Evolutionary conservation across 176 grass and related monocot species (phyloP).

Genomic region (Avena atlantica): DNA sequence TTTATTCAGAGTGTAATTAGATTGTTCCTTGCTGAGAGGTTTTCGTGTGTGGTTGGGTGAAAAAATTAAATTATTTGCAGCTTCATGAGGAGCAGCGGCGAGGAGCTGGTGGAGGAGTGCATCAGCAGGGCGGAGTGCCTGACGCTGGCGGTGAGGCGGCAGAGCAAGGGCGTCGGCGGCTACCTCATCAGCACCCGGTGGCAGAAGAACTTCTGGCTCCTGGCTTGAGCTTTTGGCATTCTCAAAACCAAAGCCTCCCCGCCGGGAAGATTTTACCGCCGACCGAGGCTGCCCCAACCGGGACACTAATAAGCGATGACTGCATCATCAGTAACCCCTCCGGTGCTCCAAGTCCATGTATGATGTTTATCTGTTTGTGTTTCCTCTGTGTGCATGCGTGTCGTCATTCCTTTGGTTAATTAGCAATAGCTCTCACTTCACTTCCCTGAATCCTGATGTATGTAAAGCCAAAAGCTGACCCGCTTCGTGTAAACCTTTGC

Average conservation of each 20-base stretch:
- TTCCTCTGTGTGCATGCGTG: neutral
- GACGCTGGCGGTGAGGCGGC: conserved; percentile 82
- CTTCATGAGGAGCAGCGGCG: conserved; percentile 69
- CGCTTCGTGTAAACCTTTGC: neutral
- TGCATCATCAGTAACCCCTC: neutral
- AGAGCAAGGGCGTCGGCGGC: conserved; percentile 82
- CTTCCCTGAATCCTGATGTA: conserved; percentile 18
- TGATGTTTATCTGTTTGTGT: neutral
- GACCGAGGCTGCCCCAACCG: no score
- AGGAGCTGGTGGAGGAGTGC: conserved; percentile 90
- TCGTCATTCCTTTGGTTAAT: neutral
- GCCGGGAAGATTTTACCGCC: conserved; percentile 7
- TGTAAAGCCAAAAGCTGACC: conserved; percentile 40
- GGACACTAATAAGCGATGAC: conserved; percentile 20
- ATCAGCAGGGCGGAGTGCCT: conserved; percentile 82
- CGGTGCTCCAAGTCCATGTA: neutral
- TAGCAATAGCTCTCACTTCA: neutral
- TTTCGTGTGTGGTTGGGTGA: no score
- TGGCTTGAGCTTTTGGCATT: conserved; percentile 40
- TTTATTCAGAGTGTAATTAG: neutral
- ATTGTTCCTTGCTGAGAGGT: neutral
- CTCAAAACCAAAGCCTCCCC: neutral
- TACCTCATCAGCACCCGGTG: conserved; percentile 89
- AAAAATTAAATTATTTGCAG: conserved; percentile 43
- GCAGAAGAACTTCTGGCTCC: conserved; percentile 99